These are phyloP conservation scores for Pichia sp. DNA, from an alignment of 1,139 yeast species.

Conservation along the genomic window DNA sequence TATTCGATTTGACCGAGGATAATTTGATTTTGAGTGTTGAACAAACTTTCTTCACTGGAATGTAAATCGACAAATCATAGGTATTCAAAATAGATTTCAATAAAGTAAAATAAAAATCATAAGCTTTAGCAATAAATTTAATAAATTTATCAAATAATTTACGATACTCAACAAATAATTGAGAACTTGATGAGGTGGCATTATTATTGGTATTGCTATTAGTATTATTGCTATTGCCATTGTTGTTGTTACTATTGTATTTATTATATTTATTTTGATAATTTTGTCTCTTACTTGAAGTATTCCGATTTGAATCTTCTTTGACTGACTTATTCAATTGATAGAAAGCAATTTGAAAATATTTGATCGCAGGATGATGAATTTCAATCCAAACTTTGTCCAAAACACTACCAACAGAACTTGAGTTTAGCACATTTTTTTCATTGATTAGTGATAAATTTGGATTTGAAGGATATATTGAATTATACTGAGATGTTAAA, in stretches of 20 bases:
- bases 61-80: constrained; percentile 32
- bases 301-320: background rate
- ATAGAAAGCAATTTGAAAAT: constrained; percentile 41
- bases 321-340: constrained; percentile 17
- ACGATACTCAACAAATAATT: constrained; percentile 46
- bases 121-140: constrained; percentile 42
- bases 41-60: constrained; percentile 33
- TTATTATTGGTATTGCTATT: background rate
- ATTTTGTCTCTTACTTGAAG: background rate
- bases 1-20: background rate
- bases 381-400: constrained; percentile 54
- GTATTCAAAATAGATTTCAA: constrained; percentile 35
- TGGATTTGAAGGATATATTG: background rate
- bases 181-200: constrained; percentile 4
- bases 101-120: constrained; percentile 40
- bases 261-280: constrained; percentile 9
- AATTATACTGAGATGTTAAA: constrained; percentile 19
- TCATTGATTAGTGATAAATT: constrained; percentile 1
- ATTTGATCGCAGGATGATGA: constrained; percentile 58
- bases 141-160: constrained; percentile 47
- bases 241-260: constrained; percentile 12
- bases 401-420: constrained; percentile 26
- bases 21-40: constrained; percentile 24
- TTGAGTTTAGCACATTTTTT: background rate
- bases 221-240: constrained; percentile 1